Conservation (phyloP, 768 basidiomycete species). For the Lactarius sp. region DNA sequence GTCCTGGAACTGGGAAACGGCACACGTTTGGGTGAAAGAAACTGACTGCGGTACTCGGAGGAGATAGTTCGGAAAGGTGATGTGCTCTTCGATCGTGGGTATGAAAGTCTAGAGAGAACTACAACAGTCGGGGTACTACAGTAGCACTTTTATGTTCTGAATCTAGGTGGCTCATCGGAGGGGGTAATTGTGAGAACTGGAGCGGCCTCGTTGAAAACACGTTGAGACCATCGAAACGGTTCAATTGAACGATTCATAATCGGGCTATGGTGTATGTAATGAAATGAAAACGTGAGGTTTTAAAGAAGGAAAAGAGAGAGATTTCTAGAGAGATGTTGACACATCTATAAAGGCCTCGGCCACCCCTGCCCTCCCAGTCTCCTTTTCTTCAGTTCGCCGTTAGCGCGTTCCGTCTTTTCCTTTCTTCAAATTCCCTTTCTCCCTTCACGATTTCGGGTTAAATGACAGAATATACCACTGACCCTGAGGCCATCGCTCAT, state of each 20-base stretch:
- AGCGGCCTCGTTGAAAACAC: constrained; percentile 21
- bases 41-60: not conserved
- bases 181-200: not conserved
- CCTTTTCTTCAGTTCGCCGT: constrained; percentile 14
- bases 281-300: not conserved
- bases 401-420: constrained; percentile 18
- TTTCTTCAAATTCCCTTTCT: not conserved
- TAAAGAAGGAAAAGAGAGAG: not conserved
- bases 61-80: not conserved
- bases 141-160: too few relatives aligned
- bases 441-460: not conserved
- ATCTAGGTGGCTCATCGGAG: too few relatives aligned
- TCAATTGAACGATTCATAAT: not conserved
- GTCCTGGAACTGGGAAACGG: not conserved
- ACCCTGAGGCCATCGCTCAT: constrained; percentile 53
- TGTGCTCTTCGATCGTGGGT: too few relatives aligned
- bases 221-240: constrained; percentile 8
- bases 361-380: constrained; percentile 17
- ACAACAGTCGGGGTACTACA: too few relatives aligned
- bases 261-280: not conserved
- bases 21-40: too few relatives aligned
- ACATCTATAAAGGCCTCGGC: constrained; percentile 21
- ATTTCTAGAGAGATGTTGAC: not conserved
- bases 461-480: constrained; percentile 64
- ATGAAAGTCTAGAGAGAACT: too few relatives aligned